Evolutionary conservation across 306 rosid genomes (phyloP), one percentile per base, ranked within the genome.

Genomic region (Betula pendula): DNA sequence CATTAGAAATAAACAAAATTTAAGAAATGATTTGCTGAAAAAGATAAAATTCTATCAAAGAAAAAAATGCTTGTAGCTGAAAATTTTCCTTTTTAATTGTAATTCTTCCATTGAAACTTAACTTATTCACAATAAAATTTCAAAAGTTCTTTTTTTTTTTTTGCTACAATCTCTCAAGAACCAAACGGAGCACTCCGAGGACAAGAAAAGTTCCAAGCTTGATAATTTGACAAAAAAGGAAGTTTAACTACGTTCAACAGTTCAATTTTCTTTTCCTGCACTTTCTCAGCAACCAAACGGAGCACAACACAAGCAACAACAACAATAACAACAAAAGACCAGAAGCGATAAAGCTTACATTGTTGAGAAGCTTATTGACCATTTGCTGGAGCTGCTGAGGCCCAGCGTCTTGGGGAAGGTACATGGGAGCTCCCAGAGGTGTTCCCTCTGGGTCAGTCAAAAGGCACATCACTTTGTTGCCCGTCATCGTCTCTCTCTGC

Each of bases 341-440:
- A 24, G 70, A 50, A 1, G 31, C 49, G 8, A 51, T 6, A 47
- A 78, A 59, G 14, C 22, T 83, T 85, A 92, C 97, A 72, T 92
- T 89, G 75, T 71, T 68, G 1, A 87, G 91, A 80, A 92, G 92
- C 77, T 84, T 81, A 72, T 95, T 90, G 66, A 95, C 99, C 77
- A 92, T 88, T 53, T 81, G 97, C 55, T 87, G 90, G 17, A 95
- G 97, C 19, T 95, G 96, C 48, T 79, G 89, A 2, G 93, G 92
- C 77, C 88, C 91, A 45, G 85, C 82, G 65, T 87, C 87, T 55
- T 89, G 97, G 65, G 97, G 96, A 4, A 92, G 84, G 81, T 89
- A 88, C 87, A 89, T 85, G 55, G 96, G 59, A 67, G 83, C 74
- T 75, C 88, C 93, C 42, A 92, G 45, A 14, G 93, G 91, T 52